These are phyloP conservation scores for Xylariaceae sp. DNA, from an alignment of 2,329 filamentous ascomycete genomes.

Conservation along the genomic window DNA sequence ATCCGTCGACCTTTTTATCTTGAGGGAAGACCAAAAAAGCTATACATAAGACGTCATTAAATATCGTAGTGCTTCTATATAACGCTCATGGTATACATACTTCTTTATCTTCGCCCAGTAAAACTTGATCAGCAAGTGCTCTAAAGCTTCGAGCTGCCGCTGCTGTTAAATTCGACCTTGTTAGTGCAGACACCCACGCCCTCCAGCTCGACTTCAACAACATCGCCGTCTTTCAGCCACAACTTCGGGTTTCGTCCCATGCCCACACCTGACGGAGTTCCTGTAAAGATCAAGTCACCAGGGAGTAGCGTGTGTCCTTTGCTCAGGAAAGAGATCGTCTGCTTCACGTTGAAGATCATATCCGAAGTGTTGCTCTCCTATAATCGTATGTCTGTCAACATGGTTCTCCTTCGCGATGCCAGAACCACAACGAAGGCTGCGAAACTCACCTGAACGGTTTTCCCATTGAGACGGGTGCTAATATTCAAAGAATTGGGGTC, in stretches of 20 bases:
- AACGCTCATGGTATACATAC: no score
- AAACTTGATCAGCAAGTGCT: not conserved
- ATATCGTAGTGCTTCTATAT: no score
- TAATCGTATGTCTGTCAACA: no score
- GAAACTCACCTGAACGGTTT: conserved; percentile 45
- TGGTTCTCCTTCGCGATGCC: no score
- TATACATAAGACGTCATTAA: no score
- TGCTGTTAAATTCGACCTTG: conserved; percentile 42
- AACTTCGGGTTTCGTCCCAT: conserved; percentile 64
- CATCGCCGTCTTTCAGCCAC: conserved; percentile 67
- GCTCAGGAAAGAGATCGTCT: conserved; percentile 57
- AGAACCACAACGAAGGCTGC: no score
- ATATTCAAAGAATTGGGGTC: conserved; percentile 57
- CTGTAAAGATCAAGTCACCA: conserved; percentile 64
- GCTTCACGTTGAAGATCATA: conserved; percentile 60
- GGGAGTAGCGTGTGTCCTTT: conserved; percentile 60
- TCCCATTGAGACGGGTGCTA: conserved; percentile 56
- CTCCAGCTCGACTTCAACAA: conserved; percentile 65
- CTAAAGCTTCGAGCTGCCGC: conserved; percentile 23
- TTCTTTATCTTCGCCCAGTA: no score
- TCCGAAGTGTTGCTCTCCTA: conserved; percentile 54
- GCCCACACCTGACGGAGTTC: conserved; percentile 67
- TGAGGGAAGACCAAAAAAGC: no score
- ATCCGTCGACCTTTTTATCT: no score
- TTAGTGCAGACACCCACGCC: conserved; percentile 59